phyloP scores from a whole-genome alignment of 1,284 basidiomycete genomes.

The Calocybe gambosa region DNA sequence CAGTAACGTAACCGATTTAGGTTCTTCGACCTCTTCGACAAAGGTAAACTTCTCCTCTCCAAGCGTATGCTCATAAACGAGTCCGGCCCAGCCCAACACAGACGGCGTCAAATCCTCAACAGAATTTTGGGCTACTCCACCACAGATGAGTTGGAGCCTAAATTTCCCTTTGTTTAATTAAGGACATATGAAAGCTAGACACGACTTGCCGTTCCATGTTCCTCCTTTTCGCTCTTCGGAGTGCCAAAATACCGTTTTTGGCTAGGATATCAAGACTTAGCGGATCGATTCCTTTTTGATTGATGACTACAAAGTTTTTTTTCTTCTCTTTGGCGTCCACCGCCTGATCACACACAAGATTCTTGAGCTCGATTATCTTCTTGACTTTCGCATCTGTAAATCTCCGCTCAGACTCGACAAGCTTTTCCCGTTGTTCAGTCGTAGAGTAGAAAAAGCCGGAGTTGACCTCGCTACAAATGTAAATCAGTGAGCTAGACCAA shows the following conservation, averaged over 20 bases:
- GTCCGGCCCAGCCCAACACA: constrained; percentile 92
- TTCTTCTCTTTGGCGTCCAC: constrained; percentile 74
- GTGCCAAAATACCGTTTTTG: constrained; percentile 94
- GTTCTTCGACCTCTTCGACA: constrained; percentile 93
- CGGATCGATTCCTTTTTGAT: constrained; percentile 99
- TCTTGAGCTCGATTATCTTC: constrained; percentile 98
- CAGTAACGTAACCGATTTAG: constrained; percentile 95
- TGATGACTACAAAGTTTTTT: constrained; percentile 94
- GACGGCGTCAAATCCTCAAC: constrained; percentile 94
- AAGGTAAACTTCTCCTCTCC: constrained; percentile 99
- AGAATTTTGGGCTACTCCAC: constrained; percentile 95
- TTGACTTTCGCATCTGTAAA: constrained; percentile 94
- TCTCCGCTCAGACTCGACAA: constrained; percentile 94
- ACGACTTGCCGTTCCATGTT: constrained; percentile 87
- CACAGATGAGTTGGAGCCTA: constrained; percentile 89
- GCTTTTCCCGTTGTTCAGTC: constrained; percentile 97
- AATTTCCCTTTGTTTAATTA: constrained; percentile 11
- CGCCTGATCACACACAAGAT: constrained; percentile 90
- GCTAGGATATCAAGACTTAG: constrained; percentile 94
- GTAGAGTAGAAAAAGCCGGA: constrained; percentile 99
- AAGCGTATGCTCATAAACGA: constrained; percentile 98
- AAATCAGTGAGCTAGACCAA: constrained; percentile 6
- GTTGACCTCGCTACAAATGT: constrained; percentile 82
- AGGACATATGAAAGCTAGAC: constrained; percentile 9
- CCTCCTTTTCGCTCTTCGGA: constrained; percentile 93